A percentile compares a stretch with the other conserved stretches of the same genome.
Conservation (phyloP, 306 rosid species). For the Morella rubra region DNA sequence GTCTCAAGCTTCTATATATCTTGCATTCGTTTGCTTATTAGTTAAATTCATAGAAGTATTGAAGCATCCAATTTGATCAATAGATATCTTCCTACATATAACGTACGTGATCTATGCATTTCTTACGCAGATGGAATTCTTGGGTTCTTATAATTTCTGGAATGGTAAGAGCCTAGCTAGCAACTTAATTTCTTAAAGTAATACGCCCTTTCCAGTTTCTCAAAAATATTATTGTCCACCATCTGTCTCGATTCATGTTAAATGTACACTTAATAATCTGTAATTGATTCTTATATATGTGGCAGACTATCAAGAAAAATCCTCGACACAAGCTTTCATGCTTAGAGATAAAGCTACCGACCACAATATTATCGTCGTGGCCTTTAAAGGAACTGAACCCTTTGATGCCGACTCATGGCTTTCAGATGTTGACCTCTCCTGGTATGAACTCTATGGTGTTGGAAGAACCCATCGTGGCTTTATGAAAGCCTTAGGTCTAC, state of each 20-base stretch:
- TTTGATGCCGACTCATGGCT: slow-evolving; percentile 81
- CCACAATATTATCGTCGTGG: slow-evolving; percentile 58
- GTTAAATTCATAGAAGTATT: neutral
- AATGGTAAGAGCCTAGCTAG: slow-evolving; percentile 49
- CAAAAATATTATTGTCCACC: neutral
- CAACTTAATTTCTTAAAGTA: neutral
- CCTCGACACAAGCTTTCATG: slow-evolving; percentile 61
- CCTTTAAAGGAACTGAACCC: slow-evolving; percentile 75
- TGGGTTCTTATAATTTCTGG: slow-evolving; percentile 67
- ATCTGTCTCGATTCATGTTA: too few species aligned
- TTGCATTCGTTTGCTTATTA: neutral
- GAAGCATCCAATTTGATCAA: too few species aligned
- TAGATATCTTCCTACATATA: too few species aligned
- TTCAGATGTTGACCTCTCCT: slow-evolving; percentile 74
- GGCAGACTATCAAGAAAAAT: slow-evolving; percentile 61
- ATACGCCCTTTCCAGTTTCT: neutral
- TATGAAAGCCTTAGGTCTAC: slow-evolving; percentile 77
- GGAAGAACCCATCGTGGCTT: slow-evolving; percentile 81
- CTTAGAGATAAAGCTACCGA: slow-evolving; percentile 44
- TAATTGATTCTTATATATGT: neutral
- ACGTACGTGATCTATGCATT: neutral
- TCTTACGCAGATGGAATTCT: slow-evolving; percentile 55
- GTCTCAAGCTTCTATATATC: too few species aligned
- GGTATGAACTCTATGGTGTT: slow-evolving; percentile 54
- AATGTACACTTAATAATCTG: too few species aligned